Evolutionary conservation across 257 asterid species (phyloP).

Genomic region (Handroanthus guayacan): DNA sequence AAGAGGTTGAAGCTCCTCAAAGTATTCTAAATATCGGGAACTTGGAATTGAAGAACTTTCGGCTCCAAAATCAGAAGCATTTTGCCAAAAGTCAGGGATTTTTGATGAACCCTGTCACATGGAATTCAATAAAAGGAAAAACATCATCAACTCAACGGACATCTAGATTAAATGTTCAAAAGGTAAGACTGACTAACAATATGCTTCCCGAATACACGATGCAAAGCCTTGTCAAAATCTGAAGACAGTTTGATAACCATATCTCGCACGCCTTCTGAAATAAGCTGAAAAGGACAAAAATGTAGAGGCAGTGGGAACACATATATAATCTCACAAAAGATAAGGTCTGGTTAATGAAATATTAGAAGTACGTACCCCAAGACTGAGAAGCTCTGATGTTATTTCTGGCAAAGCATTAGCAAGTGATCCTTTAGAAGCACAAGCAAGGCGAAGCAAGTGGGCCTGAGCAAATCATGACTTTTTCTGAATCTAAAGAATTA

Average conservation of each 20-base stretch:
- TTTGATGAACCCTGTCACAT: conserved; percentile 69
- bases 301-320: conserved; percentile 35
- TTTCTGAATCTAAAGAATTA: conserved; percentile 28
- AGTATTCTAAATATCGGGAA: conserved; percentile 89
- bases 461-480: conserved; percentile 57
- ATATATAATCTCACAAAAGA: conserved; percentile 4
- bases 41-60: conserved; percentile 65
- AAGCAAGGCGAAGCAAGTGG: conserved; percentile 92
- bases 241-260: conserved; percentile 76
- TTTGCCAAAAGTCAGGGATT: conserved; percentile 76
- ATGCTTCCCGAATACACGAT: conserved; percentile 67
- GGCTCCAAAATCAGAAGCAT: conserved; percentile 61
- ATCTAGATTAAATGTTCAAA: conserved; percentile 33
- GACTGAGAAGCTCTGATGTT: conserved; percentile 75
- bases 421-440: conserved; percentile 81
- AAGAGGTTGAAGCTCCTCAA: conserved; percentile 95
- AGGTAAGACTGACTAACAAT: conserved; percentile 56
- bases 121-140: conserved; percentile 30
- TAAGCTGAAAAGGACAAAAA: conserved; percentile 57
- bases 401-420: conserved; percentile 84
- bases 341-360: conserved; percentile 27
- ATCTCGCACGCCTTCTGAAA: conserved; percentile 75
- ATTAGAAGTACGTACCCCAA: conserved; percentile 66
- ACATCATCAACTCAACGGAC: conserved; percentile 34
- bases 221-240: conserved; percentile 72